phyloP scores from a whole-genome alignment of 768 basidiomycete species.

The Guyanaporus albipodus region DNA sequence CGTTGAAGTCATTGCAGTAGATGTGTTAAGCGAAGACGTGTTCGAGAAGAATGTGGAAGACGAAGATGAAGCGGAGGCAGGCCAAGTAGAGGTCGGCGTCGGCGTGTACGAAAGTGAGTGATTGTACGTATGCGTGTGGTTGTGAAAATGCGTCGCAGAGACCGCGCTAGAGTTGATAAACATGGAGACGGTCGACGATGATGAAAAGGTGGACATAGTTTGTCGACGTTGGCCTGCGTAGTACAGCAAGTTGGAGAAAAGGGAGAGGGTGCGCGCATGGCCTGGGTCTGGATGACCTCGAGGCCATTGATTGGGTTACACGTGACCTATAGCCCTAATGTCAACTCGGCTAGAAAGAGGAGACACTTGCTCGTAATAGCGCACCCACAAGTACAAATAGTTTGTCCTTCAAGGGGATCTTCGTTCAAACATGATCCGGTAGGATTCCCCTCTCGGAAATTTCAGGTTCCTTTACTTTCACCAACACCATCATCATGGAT shows the following conservation, averaged over 20 bases:
- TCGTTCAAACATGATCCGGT: neutral
- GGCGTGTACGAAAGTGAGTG: neutral
- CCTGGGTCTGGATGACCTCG: no score
- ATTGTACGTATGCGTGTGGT: neutral
- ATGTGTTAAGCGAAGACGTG: neutral
- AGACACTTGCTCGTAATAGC: no score
- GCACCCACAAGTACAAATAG: no score
- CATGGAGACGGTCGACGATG: constrained; percentile 1
- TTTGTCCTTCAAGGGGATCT: neutral
- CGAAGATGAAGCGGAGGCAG: neutral
- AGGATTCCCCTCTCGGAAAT: neutral
- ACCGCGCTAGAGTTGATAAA: neutral
- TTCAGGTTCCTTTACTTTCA: constrained; percentile 2
- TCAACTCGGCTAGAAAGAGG: no score
- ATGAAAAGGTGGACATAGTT: no score
- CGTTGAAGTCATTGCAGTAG: neutral
- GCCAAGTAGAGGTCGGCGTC: neutral
- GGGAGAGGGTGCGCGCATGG: no score
- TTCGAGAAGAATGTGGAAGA: neutral
- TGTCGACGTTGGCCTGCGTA: no score
- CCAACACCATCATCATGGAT: constrained; percentile 17
- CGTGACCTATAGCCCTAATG: no score
- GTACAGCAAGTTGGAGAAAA: no score
- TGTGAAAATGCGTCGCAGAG: neutral
- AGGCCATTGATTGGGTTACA: no score